A percentile compares a stretch with the other conserved stretches of the same genome.
phyloP scores from a whole-genome alignment of 2,329 filamentous ascomycete genomes.

The Fusarium anguioides region DNA sequence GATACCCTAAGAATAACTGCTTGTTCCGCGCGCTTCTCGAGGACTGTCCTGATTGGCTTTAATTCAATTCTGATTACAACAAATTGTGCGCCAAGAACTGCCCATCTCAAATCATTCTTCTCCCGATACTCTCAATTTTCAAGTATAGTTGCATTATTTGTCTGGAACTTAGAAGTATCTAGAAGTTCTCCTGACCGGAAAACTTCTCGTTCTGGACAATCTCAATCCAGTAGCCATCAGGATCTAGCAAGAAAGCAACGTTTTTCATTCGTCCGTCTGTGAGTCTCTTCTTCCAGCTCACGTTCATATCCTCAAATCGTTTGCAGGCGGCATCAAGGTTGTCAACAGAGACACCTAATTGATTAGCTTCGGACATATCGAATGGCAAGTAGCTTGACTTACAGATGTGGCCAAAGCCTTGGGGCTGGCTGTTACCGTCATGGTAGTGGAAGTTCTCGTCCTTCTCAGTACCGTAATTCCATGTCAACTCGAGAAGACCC shows the following conservation, averaged over 20 bases:
- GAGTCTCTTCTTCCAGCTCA: slow-evolving; percentile 94
- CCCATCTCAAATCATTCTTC: background rate
- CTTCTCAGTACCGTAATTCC: slow-evolving; percentile 86
- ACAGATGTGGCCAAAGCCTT: slow-evolving; percentile 96
- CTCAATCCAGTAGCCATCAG: slow-evolving; percentile 87
- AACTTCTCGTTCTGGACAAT: slow-evolving; percentile 82
- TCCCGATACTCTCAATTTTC: background rate
- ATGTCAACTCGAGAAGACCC: slow-evolving; percentile 90
- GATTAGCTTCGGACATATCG: slow-evolving; percentile 33
- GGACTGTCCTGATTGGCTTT: background rate
- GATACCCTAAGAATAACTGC: background rate
- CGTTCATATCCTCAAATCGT: slow-evolving; percentile 83
- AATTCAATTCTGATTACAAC: background rate
- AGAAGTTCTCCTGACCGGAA: slow-evolving; percentile 64
- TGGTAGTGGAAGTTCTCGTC: slow-evolving; percentile 88
- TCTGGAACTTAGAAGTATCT: slow-evolving; percentile 36
- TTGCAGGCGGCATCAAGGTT: slow-evolving; percentile 88
- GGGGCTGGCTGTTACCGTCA: slow-evolving; percentile 89
- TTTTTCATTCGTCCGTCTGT: slow-evolving; percentile 95
- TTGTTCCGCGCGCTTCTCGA: background rate
- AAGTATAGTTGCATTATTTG: background rate
- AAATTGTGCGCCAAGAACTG: background rate
- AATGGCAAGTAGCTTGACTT: slow-evolving; percentile 49
- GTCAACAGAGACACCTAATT: slow-evolving; percentile 81
- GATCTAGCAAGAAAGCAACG: slow-evolving; percentile 90